Base-by-base conservation (phyloP, 495 filamentous ascomycete genomes). In the Staphylotrichum tortipilum region DNA sequence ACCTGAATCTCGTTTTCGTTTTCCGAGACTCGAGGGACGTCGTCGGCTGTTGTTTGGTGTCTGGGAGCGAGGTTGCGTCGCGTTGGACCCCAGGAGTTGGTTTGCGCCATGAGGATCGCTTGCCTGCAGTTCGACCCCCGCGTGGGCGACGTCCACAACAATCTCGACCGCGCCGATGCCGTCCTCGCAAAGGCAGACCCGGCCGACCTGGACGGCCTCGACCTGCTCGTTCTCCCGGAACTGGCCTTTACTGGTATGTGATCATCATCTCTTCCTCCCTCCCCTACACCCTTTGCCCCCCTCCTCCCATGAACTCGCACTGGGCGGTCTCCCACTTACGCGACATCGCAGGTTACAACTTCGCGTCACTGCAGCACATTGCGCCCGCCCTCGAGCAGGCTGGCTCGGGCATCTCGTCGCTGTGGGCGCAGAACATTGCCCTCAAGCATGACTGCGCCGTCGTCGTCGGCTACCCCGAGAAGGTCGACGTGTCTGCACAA, bases 391-490 rank as follows among this genome's bases (percentile, higher is more conserved):
- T 94, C n/a, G 92, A 98, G 64, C 80, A 79, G 17, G 80, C 77
- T 12, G 78, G 82, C 3, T 64, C 80, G 0, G 92, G 92, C 2
- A 81, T 82, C 36, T 85, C 81, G 39, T 84, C 86, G 3, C 63
- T 78, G 26, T 98, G 92, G 92, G 92, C 91, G 2, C 76, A 77
- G 30, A 76, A 77, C 17, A 85, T 78, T 3, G 91, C 91, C 17
- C 67, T 75, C 50, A 83, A 80, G 40, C 72, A 89, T 45, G 70
- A 79, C 12, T 95, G 89, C 66, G 75, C 80, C 55, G 88, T 96
- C 18, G 83, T 82, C n/a, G 82, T 88, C 11, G 90, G 92, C 10
- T 98, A 97, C 61, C 89, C 92, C 0, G 92, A 98, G 66, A 76
- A 68, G 55, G 75, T 67, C 9, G 73, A 77, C 54, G 61, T 73